These are phyloP conservation scores for Backusella circina DNA, from an alignment of 192 early-diverging fungal species.

Conservation along the genomic window DNA sequence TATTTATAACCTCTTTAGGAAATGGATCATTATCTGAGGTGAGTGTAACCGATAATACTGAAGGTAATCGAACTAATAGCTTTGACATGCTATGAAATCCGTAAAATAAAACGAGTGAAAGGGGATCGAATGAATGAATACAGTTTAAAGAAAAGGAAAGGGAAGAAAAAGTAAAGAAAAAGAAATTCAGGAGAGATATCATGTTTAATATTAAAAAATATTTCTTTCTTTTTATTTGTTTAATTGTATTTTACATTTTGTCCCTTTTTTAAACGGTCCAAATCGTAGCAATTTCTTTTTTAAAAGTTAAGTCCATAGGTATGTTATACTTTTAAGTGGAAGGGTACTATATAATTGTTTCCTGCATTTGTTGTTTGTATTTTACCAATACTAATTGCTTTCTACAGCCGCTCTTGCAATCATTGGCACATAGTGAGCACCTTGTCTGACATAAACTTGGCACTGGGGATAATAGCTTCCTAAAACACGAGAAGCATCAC, in stretches of 20 bases:
- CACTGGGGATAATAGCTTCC: conserved; percentile 20
- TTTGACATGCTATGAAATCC: not conserved
- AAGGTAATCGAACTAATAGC: not conserved
- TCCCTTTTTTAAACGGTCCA: conserved; percentile 1
- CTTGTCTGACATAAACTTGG: conserved; percentile 32
- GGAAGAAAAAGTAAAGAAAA: not conserved
- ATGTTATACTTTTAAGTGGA: not conserved
- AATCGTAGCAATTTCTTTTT: not conserved
- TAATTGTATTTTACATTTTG: not conserved
- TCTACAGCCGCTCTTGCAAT: conserved; percentile 32
- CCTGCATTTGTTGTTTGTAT: not conserved
- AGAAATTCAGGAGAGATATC: not conserved
- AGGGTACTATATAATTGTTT: not conserved
- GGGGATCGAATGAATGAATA: not conserved
- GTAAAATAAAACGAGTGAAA: not conserved
- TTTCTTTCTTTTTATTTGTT: not conserved
- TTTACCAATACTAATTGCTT: conserved; percentile 17
- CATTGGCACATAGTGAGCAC: conserved; percentile 26
- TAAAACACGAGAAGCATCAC: conserved; percentile 8
- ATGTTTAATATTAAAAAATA: not conserved
- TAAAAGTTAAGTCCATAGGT: not conserved
- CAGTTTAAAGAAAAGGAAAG: not conserved
- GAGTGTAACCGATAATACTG: not conserved
- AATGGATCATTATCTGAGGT: not conserved
- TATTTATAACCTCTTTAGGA: not conserved